A percentile compares a stretch with the other conserved stretches of the same genome.
These are phyloP conservation scores for Tremella fuciformis DNA, from an alignment of 768 basidiomycete genomes.

Conservation along the genomic window DNA sequence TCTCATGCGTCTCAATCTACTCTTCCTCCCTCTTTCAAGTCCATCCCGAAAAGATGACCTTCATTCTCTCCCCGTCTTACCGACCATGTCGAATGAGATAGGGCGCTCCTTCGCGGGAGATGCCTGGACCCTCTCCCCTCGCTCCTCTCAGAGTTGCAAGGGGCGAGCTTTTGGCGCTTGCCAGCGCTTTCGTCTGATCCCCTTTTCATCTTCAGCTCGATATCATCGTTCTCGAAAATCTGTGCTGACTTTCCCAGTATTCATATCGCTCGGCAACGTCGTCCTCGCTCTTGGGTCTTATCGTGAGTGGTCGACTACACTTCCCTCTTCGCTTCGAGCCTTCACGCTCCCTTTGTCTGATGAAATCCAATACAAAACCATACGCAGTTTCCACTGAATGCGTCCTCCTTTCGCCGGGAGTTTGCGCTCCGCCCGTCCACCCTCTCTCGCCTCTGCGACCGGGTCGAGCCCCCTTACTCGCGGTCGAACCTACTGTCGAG, in stretches of 20 bases:
- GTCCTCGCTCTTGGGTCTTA: background rate
- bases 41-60: constrained; percentile 49
- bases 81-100: constrained; percentile 54
- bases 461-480: constrained; percentile 34
- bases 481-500: constrained; percentile 46
- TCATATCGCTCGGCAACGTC: too few species aligned
- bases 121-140: constrained; percentile 41
- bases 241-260: too few species aligned
- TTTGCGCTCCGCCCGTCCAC: constrained; percentile 31
- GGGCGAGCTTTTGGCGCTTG: constrained; percentile 51
- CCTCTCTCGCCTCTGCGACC: constrained; percentile 25
- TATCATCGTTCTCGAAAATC: too few species aligned
- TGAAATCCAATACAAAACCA: constrained; percentile 52
- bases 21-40: constrained; percentile 5
- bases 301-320: constrained; percentile 15
- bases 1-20: background rate
- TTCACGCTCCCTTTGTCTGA: constrained; percentile 26
- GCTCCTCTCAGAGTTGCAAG: background rate
- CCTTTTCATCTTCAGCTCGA: too few species aligned
- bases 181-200: constrained; percentile 54
- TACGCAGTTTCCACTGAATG: constrained; percentile 54
- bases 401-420: constrained; percentile 50
- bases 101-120: constrained; percentile 49
- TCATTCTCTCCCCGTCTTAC: constrained; percentile 54
- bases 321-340: background rate